Conservation (phyloP, 2,329 filamentous ascomycete genomes). For the Sporothrix brunneoviolacea region DNA sequence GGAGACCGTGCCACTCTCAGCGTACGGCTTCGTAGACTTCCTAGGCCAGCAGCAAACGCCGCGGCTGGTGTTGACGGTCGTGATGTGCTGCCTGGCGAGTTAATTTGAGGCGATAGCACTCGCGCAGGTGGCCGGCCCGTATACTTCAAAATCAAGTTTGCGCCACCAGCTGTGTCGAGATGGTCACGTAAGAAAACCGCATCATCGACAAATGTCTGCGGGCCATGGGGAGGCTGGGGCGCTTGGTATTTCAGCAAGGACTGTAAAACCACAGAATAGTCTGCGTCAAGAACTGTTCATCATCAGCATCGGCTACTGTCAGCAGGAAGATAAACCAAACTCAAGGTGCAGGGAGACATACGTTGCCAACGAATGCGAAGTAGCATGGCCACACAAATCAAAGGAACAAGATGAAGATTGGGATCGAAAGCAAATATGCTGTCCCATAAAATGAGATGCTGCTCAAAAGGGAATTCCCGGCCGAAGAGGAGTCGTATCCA, state of each 20-base stretch:
- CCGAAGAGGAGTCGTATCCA: conserved; percentile 94
- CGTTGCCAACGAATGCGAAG: conserved; percentile 84
- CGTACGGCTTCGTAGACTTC: conserved; percentile 36
- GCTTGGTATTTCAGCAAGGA: conserved; percentile 77
- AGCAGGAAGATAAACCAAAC: not conserved
- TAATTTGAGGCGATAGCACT: not conserved
- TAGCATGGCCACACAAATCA: conserved; percentile 92
- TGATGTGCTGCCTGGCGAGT: conserved; percentile 17
- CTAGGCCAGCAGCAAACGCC: conserved; percentile 18
- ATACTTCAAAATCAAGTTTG: conserved; percentile 63
- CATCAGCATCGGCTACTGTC: not conserved
- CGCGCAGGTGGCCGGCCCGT: conserved; percentile 41
- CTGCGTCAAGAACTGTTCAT: conserved; percentile 65
- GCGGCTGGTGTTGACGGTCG: conserved; percentile 18
- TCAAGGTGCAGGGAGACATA: conserved; percentile 37
- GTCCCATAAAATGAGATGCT: conserved; percentile 84
- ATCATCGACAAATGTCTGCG: conserved; percentile 78
- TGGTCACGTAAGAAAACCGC: conserved; percentile 68
- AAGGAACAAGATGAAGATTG: conserved; percentile 70
- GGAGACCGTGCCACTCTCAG: conserved; percentile 36
- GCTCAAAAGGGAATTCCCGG: conserved; percentile 83
- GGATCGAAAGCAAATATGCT: conserved; percentile 82
- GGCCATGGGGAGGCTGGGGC: conserved; percentile 54
- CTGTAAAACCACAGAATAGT: conserved; percentile 80
- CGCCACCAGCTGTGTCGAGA: conserved; percentile 54